Percentiles rank a stretch among this genome's conserved stretches.
Evolutionary conservation across 2,329 filamentous ascomycete species (phyloP).

Genomic region (Epichloe typhina): DNA sequence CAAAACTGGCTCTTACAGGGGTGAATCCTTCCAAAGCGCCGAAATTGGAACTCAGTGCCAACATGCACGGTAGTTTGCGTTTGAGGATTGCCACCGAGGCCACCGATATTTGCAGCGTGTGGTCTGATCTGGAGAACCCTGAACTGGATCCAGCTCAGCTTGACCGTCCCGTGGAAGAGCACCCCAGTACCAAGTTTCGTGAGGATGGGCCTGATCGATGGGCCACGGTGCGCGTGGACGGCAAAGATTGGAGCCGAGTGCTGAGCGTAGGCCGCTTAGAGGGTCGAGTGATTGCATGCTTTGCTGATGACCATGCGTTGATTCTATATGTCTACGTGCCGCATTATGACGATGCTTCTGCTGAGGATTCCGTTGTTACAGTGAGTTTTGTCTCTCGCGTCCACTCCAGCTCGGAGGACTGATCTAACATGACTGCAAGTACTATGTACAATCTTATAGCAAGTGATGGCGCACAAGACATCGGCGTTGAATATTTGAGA

Average conservation of each 20-base stretch:
- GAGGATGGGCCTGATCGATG: constrained; percentile 68
- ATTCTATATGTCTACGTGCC: constrained; percentile 75
- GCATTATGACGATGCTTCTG: constrained; percentile 50
- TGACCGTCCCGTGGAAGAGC: constrained; percentile 57
- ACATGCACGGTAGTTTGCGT: constrained; percentile 81
- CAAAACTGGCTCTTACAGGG: constrained; percentile 57
- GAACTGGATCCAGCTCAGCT: constrained; percentile 70
- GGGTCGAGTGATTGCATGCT: constrained; percentile 85
- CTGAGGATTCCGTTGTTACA: constrained; percentile 63
- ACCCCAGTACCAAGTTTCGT: constrained; percentile 70
- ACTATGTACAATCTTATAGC: constrained; percentile 32
- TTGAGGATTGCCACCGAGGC: constrained; percentile 73
- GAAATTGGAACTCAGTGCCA: constrained; percentile 76
- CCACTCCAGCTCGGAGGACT: background rate
- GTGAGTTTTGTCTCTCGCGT: constrained; percentile 29
- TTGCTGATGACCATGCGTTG: constrained; percentile 65
- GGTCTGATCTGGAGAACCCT: constrained; percentile 78
- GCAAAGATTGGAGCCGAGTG: constrained; percentile 88
- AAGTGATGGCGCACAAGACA: background rate
- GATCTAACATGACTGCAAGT: constrained; percentile 19
- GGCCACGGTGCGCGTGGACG: constrained; percentile 84
- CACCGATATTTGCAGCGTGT: constrained; percentile 72
- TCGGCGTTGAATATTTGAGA: background rate
- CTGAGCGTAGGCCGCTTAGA: constrained; percentile 82
- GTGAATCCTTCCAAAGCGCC: constrained; percentile 32